Conservation (phyloP, 164 flowering plant genomes). For the Dillenia turbinata region DNA sequence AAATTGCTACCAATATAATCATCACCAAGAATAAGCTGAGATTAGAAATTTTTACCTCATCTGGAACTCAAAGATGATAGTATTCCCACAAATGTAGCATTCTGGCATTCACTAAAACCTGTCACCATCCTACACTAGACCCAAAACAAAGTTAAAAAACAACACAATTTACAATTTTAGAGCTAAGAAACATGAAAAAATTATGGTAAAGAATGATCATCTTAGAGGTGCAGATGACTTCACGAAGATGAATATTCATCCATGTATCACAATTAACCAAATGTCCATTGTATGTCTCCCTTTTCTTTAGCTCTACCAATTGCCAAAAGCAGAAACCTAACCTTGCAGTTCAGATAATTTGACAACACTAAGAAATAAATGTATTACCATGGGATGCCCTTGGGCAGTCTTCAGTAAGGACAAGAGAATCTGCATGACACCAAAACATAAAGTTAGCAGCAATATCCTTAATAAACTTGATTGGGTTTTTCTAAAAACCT, state of each 20-base stretch:
- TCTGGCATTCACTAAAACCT: conserved; percentile 99
- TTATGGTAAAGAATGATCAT: conserved; percentile 21
- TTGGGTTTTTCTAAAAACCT: too few species aligned
- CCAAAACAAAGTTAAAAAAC: neutral
- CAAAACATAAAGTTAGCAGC: neutral
- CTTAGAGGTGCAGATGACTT: too few species aligned
- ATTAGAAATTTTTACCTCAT: conserved; percentile 58
- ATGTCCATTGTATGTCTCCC: too few species aligned
- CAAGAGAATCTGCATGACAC: conserved; percentile 68
- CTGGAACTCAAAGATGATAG: conserved; percentile 97
- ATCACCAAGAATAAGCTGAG: too few species aligned
- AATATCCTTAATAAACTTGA: too few species aligned
- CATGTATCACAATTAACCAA: too few species aligned
- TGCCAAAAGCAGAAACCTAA: conserved; percentile 2
- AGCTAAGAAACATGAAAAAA: neutral
- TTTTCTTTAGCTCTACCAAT: too few species aligned
- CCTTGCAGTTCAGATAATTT: neutral
- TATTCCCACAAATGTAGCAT: conserved; percentile 95
- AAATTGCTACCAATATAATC: too few species aligned
- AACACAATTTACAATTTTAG: neutral
- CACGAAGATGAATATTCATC: too few species aligned
- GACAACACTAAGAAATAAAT: neutral
- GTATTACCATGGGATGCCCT: conserved; percentile 91
- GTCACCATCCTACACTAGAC: conserved; percentile 75
- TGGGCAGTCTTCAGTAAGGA: conserved; percentile 89